Base-by-base conservation (phyloP, 345 rosid genomes). In the Trapa incisa region DNA sequence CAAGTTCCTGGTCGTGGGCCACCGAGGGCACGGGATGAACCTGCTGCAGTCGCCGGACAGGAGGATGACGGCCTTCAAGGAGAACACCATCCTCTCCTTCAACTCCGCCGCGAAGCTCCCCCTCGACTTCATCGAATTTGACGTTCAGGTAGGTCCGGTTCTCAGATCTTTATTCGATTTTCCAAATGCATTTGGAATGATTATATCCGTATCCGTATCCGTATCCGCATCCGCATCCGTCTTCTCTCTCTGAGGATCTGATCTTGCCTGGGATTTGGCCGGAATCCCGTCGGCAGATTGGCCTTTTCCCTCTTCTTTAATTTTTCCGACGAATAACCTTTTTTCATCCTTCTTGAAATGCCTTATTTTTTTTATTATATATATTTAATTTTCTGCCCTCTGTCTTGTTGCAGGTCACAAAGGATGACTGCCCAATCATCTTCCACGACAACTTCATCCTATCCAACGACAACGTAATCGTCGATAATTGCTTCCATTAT, bases 1-100 rank as follows among this genome's bases (percentile, higher is more conserved):
- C 0, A 83, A 86, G 76, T 94, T 94, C 47, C 36, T 86, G 70
- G 92, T 94, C 62, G 67, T 86, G 32, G 99, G 99, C 2, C 99
- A 94, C 36, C 78, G 99, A 73, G 99, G 99, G n/a, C 79, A 78
- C 48, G 99, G 99, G 0, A 94, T 90, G 99, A 94, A 94, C 75
- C 52, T 37, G 52, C 65, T 88, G 72, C 86, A 84, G 38, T 80
- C 95, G 0, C 42, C 75, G 38, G 96, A 95, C 74, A 65, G 43
- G 67, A 91, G 96, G 74, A 80, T 82, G 83, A 82, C 65, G 77
- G 86, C 80, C 33, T 70, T 85, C 71, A 91, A 87, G 53, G 97
- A 91, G 78, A 95, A 95, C 80, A 80, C 96, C 2, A 82, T 91
- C 47, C 61, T 76, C 38, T 95, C 97, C 15, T 95, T 95, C 77